Evolutionary conservation across 345 rosid genomes (phyloP), one percentile per base, ranked within the genome.

Genomic region (Eucalyptus sp.): DNA sequence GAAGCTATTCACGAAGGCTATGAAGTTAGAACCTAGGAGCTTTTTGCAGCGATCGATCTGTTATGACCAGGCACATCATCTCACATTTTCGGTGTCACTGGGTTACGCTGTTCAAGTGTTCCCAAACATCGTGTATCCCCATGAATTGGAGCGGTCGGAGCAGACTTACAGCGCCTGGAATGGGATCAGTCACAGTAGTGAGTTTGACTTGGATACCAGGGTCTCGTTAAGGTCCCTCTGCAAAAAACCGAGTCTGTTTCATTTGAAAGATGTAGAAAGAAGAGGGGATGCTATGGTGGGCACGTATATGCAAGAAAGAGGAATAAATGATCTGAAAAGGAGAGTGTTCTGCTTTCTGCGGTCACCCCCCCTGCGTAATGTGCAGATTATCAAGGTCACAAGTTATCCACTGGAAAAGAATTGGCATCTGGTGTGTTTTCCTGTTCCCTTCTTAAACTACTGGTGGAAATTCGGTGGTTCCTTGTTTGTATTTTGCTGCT

Each of bases 81-180:
- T 95, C 9, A 94, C 99, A 10, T 92, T 95, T 91, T 92, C 94
- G 5, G 92, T 96, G 49, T 97, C 99, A 2, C 93, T 95, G 76
- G 98, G 99, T 81, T 97, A 95, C 88, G 96, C 92, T 87, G 95
- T 97, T 86, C 98, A 97, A 91, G 98, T 97, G 83, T 96, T 94
- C 91, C 98, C 98, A 7, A 90, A 88, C 90, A 93, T 95, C 4
- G 91, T 94, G 79, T 90, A 91, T 33, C 98, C 99, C 71, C 95
- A 95, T 17, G 95, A 94, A 87, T 95, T 97, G 46, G 97, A 96
- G 90, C 96, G 96, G 88, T 92, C 97, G 11, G 98, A 97, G 87
- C 93, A 86, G 81, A 94, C 99, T 7, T 97, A 93, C 93, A 89
- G 97, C 88, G 99, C 99, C 18, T 97, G 99, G 99, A 97, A 96